Conservation (phyloP, 2,329 filamentous ascomycete species). For the Aspergillus nomiae region DNA sequence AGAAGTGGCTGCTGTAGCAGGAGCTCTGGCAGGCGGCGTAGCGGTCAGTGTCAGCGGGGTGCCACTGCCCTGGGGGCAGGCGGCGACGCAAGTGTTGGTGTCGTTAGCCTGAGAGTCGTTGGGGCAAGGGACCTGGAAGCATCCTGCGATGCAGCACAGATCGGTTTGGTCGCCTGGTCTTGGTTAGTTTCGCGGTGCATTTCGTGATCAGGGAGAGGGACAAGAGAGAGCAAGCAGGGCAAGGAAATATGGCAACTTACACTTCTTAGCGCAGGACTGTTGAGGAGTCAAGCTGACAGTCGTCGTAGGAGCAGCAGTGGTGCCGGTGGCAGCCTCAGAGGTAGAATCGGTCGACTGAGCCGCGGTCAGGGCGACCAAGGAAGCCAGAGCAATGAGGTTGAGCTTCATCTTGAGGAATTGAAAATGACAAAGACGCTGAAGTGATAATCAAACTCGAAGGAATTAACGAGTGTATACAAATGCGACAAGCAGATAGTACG, state of each 20-base stretch:
- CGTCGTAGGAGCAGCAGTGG: conserved; percentile 26
- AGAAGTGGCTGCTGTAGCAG: conserved; percentile 55
- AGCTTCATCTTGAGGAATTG: conserved; percentile 41
- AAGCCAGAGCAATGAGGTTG: conserved; percentile 46
- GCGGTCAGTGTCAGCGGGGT: conserved; percentile 46
- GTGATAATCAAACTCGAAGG: conserved; percentile 4
- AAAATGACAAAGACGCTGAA: conserved; percentile 18
- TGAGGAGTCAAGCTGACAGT: conserved; percentile 37
- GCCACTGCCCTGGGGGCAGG: conserved; percentile 57
- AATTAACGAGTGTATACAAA: conserved; percentile 11
- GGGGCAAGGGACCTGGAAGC: conserved; percentile 55
- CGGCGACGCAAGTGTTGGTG: conserved; percentile 54
- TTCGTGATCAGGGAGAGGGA: not conserved
- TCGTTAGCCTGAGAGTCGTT: conserved; percentile 52
- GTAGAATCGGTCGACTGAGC: conserved; percentile 34
- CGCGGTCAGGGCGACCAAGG: conserved; percentile 48
- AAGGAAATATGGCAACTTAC: conserved; percentile 24
- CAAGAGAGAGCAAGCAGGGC: not conserved
- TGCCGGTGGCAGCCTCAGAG: conserved; percentile 22
- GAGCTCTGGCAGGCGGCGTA: conserved; percentile 52
- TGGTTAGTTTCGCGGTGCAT: not conserved
- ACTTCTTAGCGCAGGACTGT: conserved; percentile 38
- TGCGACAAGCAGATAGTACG: conserved; percentile 9
- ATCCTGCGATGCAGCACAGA: conserved; percentile 55
- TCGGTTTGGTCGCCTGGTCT: conserved; percentile 45